Evolutionary conservation across 805 yeast species (phyloP).

Genomic region (Sugiyamaella qingdaonensis): DNA sequence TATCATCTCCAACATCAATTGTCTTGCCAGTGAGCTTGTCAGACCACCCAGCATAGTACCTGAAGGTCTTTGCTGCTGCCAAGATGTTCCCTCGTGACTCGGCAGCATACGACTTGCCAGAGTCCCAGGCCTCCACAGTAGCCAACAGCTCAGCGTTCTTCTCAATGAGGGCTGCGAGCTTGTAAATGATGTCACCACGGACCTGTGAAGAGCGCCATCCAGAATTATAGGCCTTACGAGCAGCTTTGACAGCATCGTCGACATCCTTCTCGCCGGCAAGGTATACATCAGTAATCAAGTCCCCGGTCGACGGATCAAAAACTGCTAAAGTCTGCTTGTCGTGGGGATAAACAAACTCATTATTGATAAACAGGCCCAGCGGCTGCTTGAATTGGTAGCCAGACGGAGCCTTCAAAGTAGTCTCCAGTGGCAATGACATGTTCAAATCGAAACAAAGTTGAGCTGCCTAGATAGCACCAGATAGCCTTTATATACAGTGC

Average conservation of each 20-base stretch:
- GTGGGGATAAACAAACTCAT: slow-evolving; percentile 50
- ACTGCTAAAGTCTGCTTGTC: slow-evolving; percentile 59
- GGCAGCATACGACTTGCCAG: slow-evolving; percentile 63
- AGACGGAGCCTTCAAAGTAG: slow-evolving; percentile 14
- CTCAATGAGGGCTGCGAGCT: slow-evolving; percentile 77
- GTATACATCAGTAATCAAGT: slow-evolving; percentile 59
- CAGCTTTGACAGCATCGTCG: slow-evolving; percentile 80
- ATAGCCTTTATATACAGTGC: too few relatives aligned
- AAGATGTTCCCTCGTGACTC: slow-evolving; percentile 20
- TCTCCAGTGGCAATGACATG: slow-evolving; percentile 12
- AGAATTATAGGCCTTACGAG: slow-evolving; percentile 57
- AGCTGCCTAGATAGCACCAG: too few relatives aligned
- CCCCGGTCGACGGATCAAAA: slow-evolving; percentile 42
- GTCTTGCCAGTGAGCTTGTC: slow-evolving; percentile 62
- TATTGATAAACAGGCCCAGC: slow-evolving; percentile 83
- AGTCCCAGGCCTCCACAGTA: slow-evolving; percentile 79
- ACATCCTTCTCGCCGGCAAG: slow-evolving; percentile 75
- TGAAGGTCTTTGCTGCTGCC: slow-evolving; percentile 47
- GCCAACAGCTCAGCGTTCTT: slow-evolving; percentile 68
- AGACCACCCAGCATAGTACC: slow-evolving; percentile 72
- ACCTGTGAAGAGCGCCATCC: slow-evolving; percentile 13
- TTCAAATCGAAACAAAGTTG: too few relatives aligned
- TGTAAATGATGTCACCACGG: slow-evolving; percentile 59
- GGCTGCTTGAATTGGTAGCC: slow-evolving; percentile 71
- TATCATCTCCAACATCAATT: slow-evolving; percentile 53